Evolutionary conservation across 1,284 basidiomycete species (phyloP).

Genomic region (Coriolopsis trogii): DNA sequence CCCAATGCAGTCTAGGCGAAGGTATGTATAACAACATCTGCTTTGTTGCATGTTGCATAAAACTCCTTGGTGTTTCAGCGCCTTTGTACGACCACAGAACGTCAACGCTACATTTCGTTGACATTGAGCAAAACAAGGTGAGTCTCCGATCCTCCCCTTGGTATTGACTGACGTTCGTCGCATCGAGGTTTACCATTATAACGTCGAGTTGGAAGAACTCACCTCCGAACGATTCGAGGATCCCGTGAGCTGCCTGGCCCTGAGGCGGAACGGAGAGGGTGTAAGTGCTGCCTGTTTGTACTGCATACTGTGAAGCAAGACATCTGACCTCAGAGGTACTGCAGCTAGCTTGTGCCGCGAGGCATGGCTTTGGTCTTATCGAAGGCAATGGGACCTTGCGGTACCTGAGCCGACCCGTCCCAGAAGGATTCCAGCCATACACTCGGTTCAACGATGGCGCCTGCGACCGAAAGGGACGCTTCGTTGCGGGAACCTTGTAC

Average conservation of each 20-base stretch:
- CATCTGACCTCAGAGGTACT: not conserved
- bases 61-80: slow-evolving; percentile 38
- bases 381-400: slow-evolving; percentile 44
- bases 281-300: slow-evolving; percentile 37
- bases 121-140: slow-evolving; percentile 63
- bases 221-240: slow-evolving; percentile 51
- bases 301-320: not conserved
- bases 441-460: slow-evolving; percentile 73
- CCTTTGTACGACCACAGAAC: slow-evolving; percentile 62
- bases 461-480: slow-evolving; percentile 64
- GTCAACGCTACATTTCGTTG: slow-evolving; percentile 64
- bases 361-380: slow-evolving; percentile 55
- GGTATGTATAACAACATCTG: slow-evolving; percentile 38
- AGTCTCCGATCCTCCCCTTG: not conserved
- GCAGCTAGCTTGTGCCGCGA: slow-evolving; percentile 59
- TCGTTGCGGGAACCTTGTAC: slow-evolving; percentile 64
- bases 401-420: slow-evolving; percentile 54
- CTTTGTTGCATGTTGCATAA: not conserved
- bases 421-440: slow-evolving; percentile 40
- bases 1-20: slow-evolving; percentile 68
- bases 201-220: slow-evolving; percentile 43
- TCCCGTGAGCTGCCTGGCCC: slow-evolving; percentile 55
- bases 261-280: slow-evolving; percentile 48
- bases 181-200: slow-evolving; percentile 55
- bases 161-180: not conserved